Evolutionary conservation across 208 protist genomes (phyloP).

Genomic region (Acanthamoeba royreba): DNA sequence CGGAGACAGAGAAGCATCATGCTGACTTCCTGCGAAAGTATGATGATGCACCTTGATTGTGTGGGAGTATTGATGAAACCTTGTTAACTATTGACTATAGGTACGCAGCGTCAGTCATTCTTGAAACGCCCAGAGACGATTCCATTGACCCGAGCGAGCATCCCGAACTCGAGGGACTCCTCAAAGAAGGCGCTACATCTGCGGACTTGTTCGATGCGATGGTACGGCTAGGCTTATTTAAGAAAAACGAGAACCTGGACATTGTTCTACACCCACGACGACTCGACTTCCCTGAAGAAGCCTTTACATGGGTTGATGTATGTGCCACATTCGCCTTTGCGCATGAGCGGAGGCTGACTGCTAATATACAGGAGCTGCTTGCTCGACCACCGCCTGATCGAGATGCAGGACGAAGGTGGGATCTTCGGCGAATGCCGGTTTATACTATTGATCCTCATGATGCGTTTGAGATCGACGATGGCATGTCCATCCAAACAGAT

Average conservation of each 20-base stretch:
- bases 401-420: not conserved
- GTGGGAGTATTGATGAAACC: too few species aligned
- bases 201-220: not conserved
- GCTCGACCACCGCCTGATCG: not conserved
- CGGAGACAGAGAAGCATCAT: not conserved
- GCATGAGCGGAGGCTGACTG: too few species aligned
- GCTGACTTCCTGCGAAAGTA: not conserved
- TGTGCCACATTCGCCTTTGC: not conserved
- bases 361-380: not conserved
- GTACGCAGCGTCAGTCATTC: not conserved
- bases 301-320: not conserved
- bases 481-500: not conserved
- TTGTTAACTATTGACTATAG: not conserved
- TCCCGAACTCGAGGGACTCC: not conserved
- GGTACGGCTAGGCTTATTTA: not conserved
- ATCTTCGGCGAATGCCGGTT: not conserved
- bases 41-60: too few species aligned
- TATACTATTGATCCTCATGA: not conserved
- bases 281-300: not conserved
- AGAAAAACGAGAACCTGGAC: not conserved
- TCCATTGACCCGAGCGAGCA: not conserved
- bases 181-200: not conserved
- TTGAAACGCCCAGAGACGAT: not conserved
- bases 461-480: conserved; percentile 9
- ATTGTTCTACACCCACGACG: not conserved